These are phyloP conservation scores for Globisporangium sylvaticum DNA, from an alignment of 352 stramenopile species.

Conservation along the genomic window DNA sequence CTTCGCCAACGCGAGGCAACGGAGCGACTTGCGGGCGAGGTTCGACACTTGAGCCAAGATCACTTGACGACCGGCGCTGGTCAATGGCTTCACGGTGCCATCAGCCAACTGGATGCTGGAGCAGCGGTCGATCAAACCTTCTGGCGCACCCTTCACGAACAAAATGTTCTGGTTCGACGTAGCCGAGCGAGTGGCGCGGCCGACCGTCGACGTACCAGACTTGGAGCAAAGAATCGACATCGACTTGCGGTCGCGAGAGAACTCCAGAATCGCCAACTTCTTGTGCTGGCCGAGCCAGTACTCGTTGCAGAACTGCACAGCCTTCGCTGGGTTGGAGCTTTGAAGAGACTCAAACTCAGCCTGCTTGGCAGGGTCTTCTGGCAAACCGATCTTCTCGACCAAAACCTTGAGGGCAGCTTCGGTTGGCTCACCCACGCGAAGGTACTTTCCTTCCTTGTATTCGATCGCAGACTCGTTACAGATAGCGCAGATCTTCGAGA, in stretches of 20 bases:
- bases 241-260: conserved; percentile 96
- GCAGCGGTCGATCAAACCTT: conserved; percentile 96
- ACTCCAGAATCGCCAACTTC: conserved; percentile 94
- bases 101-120: conserved; percentile 91
- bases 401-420: conserved; percentile 96
- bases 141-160: conserved; percentile 98
- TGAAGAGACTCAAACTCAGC: conserved; percentile 57
- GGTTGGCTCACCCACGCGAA: conserved; percentile 94
- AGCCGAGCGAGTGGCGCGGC: conserved; percentile 59
- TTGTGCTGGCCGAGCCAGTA: conserved; percentile 79
- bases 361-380: conserved; percentile 55
- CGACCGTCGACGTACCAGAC: conserved; percentile 18
- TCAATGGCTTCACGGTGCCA: conserved; percentile 91
- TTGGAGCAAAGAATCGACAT: conserved; percentile 95
- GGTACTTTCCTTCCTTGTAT: conserved; percentile 85
- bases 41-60: conserved; percentile 90
- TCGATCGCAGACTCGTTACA: conserved; percentile 97
- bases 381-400: conserved; percentile 93
- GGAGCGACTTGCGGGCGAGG: conserved; percentile 92
- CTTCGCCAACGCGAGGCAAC: conserved; percentile 95
- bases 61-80: conserved; percentile 75
- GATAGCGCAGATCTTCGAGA: conserved; percentile 90
- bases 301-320: conserved; percentile 83
- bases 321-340: conserved; percentile 56
- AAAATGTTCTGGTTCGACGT: conserved; percentile 88